Evolutionary conservation across 2,329 filamentous ascomycete genomes (phyloP), one percentile per base, ranked within the genome.

Genomic region (Chaetomiaceae sp.): DNA sequence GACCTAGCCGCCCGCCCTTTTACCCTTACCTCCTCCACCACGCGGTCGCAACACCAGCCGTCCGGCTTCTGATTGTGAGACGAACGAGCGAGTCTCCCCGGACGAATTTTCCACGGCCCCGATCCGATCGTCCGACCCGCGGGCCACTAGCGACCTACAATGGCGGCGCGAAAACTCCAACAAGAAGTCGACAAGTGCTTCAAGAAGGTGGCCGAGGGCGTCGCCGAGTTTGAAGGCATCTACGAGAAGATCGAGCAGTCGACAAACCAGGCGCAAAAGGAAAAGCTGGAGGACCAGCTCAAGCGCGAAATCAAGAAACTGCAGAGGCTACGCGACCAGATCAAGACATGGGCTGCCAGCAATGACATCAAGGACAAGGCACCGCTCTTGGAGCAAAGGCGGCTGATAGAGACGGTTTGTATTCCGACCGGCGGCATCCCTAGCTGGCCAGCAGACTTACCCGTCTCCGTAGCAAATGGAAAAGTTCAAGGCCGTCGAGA

Each of bases 261-360:
- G 43, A 87, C 82, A 62, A 97, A 96, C 71, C 81, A 86, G 46
- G 88, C 93, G 51, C 93, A 97, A 70, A 95, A 96, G 67, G 93
- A 97, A 71, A 98, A 97, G 74, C 81, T 95, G 42, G 93, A 98
- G 68, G 93, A 98, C 71, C 88, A 93, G 65, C 78, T 98, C 58
- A 98, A 98, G 75, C 88, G 93, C 65, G 93, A 98, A 72, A 97
- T 97, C 79, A 98, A 98, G 83, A 98, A 98, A 78, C 82, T 98
- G 47, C 93, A 98, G 70, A 81, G 93, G 61, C 84, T 93, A 68
- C 86, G 93, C 63, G 93, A 98, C 68, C 93, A 97, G 74, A 97
- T 98, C 75, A 98, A 98, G 75, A 94, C 91, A 77, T 98, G 93
- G 93, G 90, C 91, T 3, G 87, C 89, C 48, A 90, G 88, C 70